Conservation (phyloP, 2,329 filamentous ascomycete species). For the Trichoderma guizhouense region DNA sequence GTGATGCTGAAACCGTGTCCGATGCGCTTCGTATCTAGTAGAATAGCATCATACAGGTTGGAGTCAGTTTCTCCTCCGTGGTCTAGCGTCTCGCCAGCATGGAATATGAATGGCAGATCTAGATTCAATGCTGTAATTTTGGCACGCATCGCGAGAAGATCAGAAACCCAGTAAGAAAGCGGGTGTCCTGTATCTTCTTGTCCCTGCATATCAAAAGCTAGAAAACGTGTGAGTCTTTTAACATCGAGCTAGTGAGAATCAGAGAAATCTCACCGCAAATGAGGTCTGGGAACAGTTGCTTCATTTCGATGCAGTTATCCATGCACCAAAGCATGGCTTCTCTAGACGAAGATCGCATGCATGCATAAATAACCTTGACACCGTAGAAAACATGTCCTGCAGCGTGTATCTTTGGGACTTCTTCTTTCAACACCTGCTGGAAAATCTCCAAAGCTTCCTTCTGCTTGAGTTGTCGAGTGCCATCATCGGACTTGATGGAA, state of each 20-base stretch:
- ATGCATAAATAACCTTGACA: conserved; percentile 80
- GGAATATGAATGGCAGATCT: conserved; percentile 91
- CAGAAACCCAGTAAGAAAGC: conserved; percentile 71
- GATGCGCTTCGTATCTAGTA: conserved; percentile 82
- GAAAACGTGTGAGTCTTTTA: conserved; percentile 34
- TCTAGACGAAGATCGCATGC: conserved; percentile 47
- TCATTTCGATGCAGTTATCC: conserved; percentile 81
- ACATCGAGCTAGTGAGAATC: background rate
- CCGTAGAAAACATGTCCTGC: conserved; percentile 80
- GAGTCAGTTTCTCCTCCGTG: conserved; percentile 69
- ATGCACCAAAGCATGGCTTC: conserved; percentile 48
- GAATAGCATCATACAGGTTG: conserved; percentile 85
- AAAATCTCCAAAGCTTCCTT: background rate
- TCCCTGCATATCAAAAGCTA: conserved; percentile 85
- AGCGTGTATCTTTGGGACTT: conserved; percentile 72
- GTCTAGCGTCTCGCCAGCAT: conserved; percentile 84
- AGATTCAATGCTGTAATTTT: conserved; percentile 75
- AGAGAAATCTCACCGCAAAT: conserved; percentile 40
- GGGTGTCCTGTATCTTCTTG: conserved; percentile 76
- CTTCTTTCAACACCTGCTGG: conserved; percentile 66
- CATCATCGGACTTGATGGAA: conserved; percentile 2
- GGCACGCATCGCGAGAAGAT: conserved; percentile 90
- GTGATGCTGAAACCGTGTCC: conserved; percentile 85
- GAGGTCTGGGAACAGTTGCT: conserved; percentile 71
- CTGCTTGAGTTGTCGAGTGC: background rate